Evolutionary conservation across 1,284 basidiomycete genomes (phyloP).

Genomic region (Pisolithus thermaeus): DNA sequence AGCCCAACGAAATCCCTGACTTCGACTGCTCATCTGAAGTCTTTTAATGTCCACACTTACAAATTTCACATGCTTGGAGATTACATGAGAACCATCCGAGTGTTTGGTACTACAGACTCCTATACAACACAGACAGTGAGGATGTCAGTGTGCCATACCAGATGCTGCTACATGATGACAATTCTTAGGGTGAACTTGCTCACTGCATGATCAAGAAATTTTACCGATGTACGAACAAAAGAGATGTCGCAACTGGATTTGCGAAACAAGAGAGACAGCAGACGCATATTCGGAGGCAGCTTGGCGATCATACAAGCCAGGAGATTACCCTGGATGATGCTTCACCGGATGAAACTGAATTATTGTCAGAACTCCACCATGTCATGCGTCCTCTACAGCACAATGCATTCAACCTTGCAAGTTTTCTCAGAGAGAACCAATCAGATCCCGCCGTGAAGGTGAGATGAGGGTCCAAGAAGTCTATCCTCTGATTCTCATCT

Average conservation of each 20-base stretch:
- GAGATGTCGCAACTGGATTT: conserved; percentile 1
- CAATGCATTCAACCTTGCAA: too few relatives aligned
- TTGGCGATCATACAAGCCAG: background rate
- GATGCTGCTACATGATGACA: background rate
- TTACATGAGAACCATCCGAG: conserved; percentile 14
- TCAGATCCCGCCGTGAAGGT: conserved; percentile 12
- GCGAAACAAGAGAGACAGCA: conserved; percentile 9
- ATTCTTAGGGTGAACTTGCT: conserved; percentile 11
- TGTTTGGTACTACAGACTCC: conserved; percentile 10
- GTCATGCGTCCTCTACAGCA: too few relatives aligned
- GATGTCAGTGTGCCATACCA: background rate
- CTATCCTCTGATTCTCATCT: too few relatives aligned
- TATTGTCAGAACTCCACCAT: too few relatives aligned
- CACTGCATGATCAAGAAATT: conserved; percentile 11
- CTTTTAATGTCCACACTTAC: conserved; percentile 12
- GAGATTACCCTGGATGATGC: too few relatives aligned
- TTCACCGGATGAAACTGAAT: too few relatives aligned
- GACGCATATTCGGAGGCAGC: background rate
- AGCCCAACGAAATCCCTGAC: background rate
- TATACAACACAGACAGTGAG: conserved; percentile 19
- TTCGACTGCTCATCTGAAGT: background rate
- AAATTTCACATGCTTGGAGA: conserved; percentile 17
- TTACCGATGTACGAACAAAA: conserved; percentile 9
- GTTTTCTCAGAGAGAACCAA: conserved; percentile 1
- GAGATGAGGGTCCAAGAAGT: too few relatives aligned